Evolutionary conservation across 495 filamentous ascomycete genomes (phyloP).

Genomic region (Lophiotrema nucula): DNA sequence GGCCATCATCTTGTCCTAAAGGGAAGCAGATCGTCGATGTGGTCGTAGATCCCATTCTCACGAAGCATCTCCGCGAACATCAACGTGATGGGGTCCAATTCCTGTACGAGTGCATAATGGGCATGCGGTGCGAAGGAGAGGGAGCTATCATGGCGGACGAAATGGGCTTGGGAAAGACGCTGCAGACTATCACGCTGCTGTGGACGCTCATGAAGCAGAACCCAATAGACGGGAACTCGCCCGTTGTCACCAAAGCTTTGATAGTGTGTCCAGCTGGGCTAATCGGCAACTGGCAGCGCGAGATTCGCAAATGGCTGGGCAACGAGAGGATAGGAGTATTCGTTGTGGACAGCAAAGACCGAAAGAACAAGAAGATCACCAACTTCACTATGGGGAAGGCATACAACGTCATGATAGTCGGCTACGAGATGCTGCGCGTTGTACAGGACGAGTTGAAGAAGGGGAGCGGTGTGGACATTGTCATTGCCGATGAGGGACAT

Average conservation of each 20-base stretch:
- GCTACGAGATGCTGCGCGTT: conserved; percentile 73
- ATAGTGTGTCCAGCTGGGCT: conserved; percentile 81
- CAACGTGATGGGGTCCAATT: conserved; percentile 77
- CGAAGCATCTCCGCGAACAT: conserved; percentile 65
- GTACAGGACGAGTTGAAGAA: conserved; percentile 67
- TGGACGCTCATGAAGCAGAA: conserved; percentile 85
- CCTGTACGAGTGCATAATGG: conserved; percentile 84
- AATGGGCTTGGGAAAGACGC: conserved; percentile 79
- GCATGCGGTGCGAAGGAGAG: conserved; percentile 70
- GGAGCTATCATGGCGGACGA: conserved; percentile 80
- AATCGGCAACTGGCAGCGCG: conserved; percentile 77
- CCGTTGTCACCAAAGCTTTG: conserved; percentile 72
- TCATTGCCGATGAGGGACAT: conserved; percentile 81
- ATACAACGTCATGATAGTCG: conserved; percentile 79
- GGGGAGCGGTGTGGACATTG: conserved; percentile 67
- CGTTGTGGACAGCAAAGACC: conserved; percentile 64
- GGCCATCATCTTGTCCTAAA: conserved; percentile 54
- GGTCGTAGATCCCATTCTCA: conserved; percentile 73
- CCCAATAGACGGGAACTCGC: conserved; percentile 59
- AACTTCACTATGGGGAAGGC: conserved; percentile 76
- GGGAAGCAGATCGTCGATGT: conserved; percentile 75
- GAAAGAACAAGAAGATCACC: conserved; percentile 57
- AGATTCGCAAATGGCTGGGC: conserved; percentile 79
- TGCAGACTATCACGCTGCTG: conserved; percentile 74
- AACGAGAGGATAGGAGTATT: conserved; percentile 76